Evolutionary conservation across 495 filamentous ascomycete genomes (phyloP), one percentile per base, ranked within the genome.

Genomic region (Aspergillus incahuasiensis): DNA sequence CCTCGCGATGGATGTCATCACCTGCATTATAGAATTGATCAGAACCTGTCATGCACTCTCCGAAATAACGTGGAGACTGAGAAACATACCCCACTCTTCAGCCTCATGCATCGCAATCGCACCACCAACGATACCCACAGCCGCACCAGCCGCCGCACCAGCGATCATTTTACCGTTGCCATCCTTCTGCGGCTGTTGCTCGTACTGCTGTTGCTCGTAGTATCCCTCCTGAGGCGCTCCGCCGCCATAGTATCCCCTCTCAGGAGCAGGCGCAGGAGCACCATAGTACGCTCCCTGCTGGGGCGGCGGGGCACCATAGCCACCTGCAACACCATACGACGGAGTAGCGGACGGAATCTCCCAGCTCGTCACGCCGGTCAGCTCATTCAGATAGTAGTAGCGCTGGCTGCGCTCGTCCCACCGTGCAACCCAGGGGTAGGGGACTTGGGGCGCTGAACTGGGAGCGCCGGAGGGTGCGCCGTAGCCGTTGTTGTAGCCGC

Each of bases 361-460:
- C 75, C 79, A 86, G 49, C 73, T 78, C 3, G 73, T 70, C 53
- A 78, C 72, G 22, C 79, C 80, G 1, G 77, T 82, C 52, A 77
- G 66, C 52, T 80, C 66, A 59, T 84, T 81, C 22, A 77, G 65
- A 57, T 79, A 86, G 68, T 75, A 79, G 73, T 76, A 85, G 53
- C 75, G 74, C 48, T 80, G 71, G 44, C 73, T 66, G 28, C 70
- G 66, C 30, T 74, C 69, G 53, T 84, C 81, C 72, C 74, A 86
- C 30, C 65, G 71, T 0, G 79, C 71, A 20, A 70, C 62, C 83
- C 83, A 86, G 39, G 80, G 81, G 0, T 67, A 55, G 5, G 80
- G 77, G 22, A 80, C 65, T 60, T 76, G 74, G 1, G 74, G 49
- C 8, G 75, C 70, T 34, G 50, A 44, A 0, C 25, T 28, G 8